These are phyloP conservation scores for Periconia macrospinosa DNA, from an alignment of 2,329 filamentous ascomycete species.

Conservation along the genomic window DNA sequence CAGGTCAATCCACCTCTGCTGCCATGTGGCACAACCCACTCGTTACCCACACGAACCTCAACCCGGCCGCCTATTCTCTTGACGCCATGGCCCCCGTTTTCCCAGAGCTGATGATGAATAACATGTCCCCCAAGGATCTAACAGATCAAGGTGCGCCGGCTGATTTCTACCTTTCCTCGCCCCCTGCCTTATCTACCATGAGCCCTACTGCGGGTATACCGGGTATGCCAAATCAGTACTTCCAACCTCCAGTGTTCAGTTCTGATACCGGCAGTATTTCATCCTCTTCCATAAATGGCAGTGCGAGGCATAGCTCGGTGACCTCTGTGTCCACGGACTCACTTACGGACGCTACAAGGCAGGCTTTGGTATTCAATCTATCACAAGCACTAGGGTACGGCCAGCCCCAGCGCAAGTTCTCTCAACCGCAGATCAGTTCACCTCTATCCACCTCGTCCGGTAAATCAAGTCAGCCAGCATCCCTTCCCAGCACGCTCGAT, in stretches of 20 bases:
- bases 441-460: conserved; percentile 48
- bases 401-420: conserved; percentile 58
- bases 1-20: conserved; percentile 41
- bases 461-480: conserved; percentile 52
- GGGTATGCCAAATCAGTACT: conserved; percentile 61
- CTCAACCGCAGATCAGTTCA: conserved; percentile 59
- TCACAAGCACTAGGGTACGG: conserved; percentile 61
- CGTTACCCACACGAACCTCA: conserved; percentile 68
- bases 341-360: conserved; percentile 67
- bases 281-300: conserved; percentile 71
- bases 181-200: conserved; percentile 73
- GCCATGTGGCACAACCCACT: conserved; percentile 49
- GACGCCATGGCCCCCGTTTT: conserved; percentile 76
- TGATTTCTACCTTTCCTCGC: conserved; percentile 78
- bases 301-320: conserved; percentile 62
- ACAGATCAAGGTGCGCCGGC: conserved; percentile 67
- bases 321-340: conserved; percentile 65
- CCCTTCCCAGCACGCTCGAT: conserved; percentile 78
- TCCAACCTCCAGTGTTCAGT: conserved; percentile 69
- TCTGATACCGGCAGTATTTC: conserved; percentile 66
- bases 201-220: conserved; percentile 69
- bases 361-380: conserved; percentile 63
- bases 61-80: conserved; percentile 69
- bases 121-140: conserved; percentile 73
- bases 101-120: conserved; percentile 65